Base-by-base conservation (phyloP, 2,329 filamentous ascomycete species). In the Xylaria sp. region DNA sequence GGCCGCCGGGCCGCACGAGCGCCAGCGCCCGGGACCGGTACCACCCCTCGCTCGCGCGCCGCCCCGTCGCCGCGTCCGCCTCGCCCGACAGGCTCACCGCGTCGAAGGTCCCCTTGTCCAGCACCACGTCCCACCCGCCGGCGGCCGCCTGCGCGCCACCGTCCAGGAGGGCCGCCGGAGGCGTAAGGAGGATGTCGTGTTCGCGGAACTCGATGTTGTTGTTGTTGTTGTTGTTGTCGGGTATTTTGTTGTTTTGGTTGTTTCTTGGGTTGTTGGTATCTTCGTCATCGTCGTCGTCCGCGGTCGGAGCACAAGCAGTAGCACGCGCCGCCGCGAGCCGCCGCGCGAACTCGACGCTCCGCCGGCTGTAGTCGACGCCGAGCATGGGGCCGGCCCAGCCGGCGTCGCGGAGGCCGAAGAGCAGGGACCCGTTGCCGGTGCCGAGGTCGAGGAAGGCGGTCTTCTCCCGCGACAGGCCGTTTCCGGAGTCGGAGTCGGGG, bases 101-200 rank as follows among this genome's bases (percentile, higher is more conserved):
- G 76, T 99, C 94, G 71, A 97, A 99, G 0, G 94, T 99, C 41
- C 94, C 94, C 75, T 99, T 99, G 74, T 99, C 94, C n/a, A 97
- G 82, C 0, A 97, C 88, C 0, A 97, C 85, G 72, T 97, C 92
- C 76, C 92, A 97, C 1, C 89, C 89, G 0, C n/a, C n/a, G n/a
- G n/a, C n/a, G n/a, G n/a, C n/a, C 18, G 20, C 21, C 40, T 45
- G 26, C 41, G 56, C 7, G 62, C 44, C 19, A 54, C 46, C 19
- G 63, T 52, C n/a, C n/a, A 74, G 63, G 2, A 81, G 75, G 0
- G 70, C 63, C 0, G 61, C 55, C 29, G 74, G 66, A 2, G 72
- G 54, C 1, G 75, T 75, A 8, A 68, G 67, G 3, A 92, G 74
- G 48, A 90, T 78, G 67, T 90, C 86, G 86, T 88, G 91, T 46